Evolutionary conservation across 495 filamentous ascomycete species (phyloP).

Genomic region (Aspergillus conjunctus): DNA sequence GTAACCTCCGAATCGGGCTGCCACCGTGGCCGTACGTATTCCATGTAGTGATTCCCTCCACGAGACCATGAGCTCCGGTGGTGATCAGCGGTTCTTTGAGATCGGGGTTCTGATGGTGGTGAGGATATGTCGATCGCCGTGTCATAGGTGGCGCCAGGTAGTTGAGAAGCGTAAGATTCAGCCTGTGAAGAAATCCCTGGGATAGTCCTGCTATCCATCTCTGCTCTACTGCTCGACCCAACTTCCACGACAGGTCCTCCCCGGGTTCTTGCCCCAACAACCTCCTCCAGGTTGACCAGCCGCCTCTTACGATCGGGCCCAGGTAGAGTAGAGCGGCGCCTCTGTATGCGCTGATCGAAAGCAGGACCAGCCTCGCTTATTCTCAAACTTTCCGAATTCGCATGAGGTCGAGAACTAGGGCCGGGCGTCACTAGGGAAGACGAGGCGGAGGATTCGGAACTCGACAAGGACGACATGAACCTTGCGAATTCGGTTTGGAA

Average conservation of each 20-base stretch:
- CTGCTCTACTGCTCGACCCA: constrained; percentile 23
- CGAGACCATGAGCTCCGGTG: constrained; percentile 21
- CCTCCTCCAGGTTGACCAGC: constrained; percentile 34
- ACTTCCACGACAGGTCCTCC: constrained; percentile 23
- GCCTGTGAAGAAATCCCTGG: constrained; percentile 25
- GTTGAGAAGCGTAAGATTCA: constrained; percentile 12
- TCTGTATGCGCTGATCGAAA: constrained; percentile 23
- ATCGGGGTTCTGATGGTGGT: constrained; percentile 23
- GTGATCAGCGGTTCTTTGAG: constrained; percentile 15
- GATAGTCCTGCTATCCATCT: constrained; percentile 30
- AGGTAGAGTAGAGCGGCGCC: constrained; percentile 29
- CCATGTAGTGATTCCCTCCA: constrained; percentile 24
- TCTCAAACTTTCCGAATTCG: constrained; percentile 22
- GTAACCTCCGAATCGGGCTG: constrained; percentile 81
- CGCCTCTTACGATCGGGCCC: constrained; percentile 45
- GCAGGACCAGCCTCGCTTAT: constrained; percentile 26
- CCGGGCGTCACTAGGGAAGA: constrained; percentile 15
- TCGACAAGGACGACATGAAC: constrained; percentile 32
- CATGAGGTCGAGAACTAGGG: constrained; percentile 22
- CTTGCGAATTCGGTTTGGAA: neutral
- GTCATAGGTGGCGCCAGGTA: constrained; percentile 35
- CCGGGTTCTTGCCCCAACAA: constrained; percentile 29
- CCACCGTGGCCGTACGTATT: constrained; percentile 67
- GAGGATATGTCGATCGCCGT: constrained; percentile 45
- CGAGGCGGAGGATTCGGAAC: constrained; percentile 23